Evolutionary conservation across 495 filamentous ascomycete species (phyloP), one percentile per base, ranked within the genome.

Genomic region (Aspergillus olivimuriae): DNA sequence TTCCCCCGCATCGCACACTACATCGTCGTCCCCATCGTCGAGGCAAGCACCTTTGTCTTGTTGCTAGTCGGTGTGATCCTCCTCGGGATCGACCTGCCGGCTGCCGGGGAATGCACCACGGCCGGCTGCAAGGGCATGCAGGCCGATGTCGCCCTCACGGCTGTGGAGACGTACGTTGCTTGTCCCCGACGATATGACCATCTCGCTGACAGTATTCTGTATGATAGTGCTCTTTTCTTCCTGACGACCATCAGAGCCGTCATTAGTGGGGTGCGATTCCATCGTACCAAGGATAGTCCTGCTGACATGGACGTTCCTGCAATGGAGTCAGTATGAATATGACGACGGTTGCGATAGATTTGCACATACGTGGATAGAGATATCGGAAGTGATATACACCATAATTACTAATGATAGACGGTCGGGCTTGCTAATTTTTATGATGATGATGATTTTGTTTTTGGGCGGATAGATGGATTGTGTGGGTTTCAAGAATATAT

Each of bases 1-100:
- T 72, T 78, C 53, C 70, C 79, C 1, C 64, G 59, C 34, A 47
- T 78, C 12, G 73, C 74, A 43, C 78, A 84, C 62, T 74, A 69
- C n/a, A 70, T 77, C 20, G 75, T 64, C 30, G 74, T 89, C 4
- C 70, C 86, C 6, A 79, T 52, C n/a, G 65, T 84, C 22, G 84
- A 90, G 48, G 64, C 66, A 33, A 36, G 90, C 10, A 89, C 87
- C n/a, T 81, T 80, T 70, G 72, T 90, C 28, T 89, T 91, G 70
- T 94, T 88, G 89, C 89, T 95, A 57, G 80, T 81, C 0, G 87
- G 86, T 19, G 83, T 84, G 47, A 81, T 94, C 56, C 85, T 85
- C 0, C 55, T 88, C 2, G 86, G 81, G 2, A 81, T 78, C 4
- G 69, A 72, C 44, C 58, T 85, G 35, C 74, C 70, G 14, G 56